Percentiles rank a stretch among this genome's conserved stretches.
These are phyloP conservation scores for Lasiodiplodia sp. DNA, from an alignment of 2,329 filamentous ascomycete species.

Conservation along the genomic window DNA sequence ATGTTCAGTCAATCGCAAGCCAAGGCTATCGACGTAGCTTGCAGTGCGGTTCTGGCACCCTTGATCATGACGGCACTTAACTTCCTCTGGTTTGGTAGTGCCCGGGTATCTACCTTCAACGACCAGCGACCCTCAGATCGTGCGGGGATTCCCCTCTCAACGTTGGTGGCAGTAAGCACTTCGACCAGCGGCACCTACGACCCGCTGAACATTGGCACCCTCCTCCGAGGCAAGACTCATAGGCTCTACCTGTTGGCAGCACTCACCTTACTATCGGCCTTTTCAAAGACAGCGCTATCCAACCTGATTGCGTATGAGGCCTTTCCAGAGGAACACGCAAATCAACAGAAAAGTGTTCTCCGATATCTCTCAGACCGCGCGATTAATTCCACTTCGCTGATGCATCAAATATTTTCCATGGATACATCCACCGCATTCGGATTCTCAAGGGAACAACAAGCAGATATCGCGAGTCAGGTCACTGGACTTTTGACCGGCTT, in stretches of 20 bases:
- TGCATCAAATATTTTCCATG: not conserved
- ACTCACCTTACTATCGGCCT: slow-evolving; percentile 28
- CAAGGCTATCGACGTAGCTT: slow-evolving; percentile 33
- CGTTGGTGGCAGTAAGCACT: slow-evolving; percentile 29
- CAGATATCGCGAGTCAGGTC: not conserved
- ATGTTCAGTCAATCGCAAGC: slow-evolving; percentile 33
- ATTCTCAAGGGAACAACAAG: not conserved
- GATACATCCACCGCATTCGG: not conserved
- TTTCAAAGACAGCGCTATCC: slow-evolving; percentile 24
- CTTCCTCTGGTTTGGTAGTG: slow-evolving; percentile 33
- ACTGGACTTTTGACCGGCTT: not conserved
- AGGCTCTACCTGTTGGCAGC: slow-evolving; percentile 14
- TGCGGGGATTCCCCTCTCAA: not conserved
- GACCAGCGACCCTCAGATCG: slow-evolving; percentile 22
- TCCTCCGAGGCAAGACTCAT: slow-evolving; percentile 23
- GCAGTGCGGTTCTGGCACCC: slow-evolving; percentile 33
- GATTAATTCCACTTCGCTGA: not conserved
- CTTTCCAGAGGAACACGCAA: not conserved
- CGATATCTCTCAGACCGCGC: not conserved
- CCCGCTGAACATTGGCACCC: slow-evolving; percentile 20
- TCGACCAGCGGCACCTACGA: slow-evolving; percentile 29
- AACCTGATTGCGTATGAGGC: slow-evolving; percentile 33
- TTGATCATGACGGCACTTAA: slow-evolving; percentile 31
- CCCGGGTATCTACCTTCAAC: slow-evolving; percentile 32
- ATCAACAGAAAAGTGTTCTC: not conserved